phyloP scores from a whole-genome alignment of 768 basidiomycete genomes.

The Arthromyces matolae region DNA sequence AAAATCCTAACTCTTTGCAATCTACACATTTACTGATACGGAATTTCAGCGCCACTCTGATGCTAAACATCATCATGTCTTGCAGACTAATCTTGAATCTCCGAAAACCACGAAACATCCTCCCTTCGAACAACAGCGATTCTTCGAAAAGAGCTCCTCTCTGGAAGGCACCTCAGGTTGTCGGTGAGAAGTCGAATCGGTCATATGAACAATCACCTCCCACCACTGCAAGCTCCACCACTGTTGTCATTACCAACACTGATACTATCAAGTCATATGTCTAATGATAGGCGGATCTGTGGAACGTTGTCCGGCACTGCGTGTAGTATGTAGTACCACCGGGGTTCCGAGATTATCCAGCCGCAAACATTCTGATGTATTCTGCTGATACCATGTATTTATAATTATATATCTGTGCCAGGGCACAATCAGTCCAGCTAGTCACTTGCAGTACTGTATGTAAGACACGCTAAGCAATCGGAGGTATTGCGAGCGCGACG shows the following conservation, averaged over 20 bases:
- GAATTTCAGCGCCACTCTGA: constrained; percentile 17
- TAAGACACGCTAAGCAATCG: no score
- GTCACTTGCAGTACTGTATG: no score
- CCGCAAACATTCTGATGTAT: no score
- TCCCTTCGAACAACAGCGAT: neutral
- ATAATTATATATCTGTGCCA: no score
- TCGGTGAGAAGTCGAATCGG: neutral
- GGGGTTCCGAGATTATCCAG: no score
- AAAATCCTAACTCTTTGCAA: neutral
- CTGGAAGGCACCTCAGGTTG: constrained; percentile 7
- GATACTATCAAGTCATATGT: neutral
- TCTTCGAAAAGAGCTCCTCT: neutral
- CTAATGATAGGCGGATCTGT: neutral
- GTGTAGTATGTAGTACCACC: no score
- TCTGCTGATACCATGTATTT: no score
- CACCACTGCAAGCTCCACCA: neutral
- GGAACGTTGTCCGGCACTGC: neutral
- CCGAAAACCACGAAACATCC: constrained; percentile 9
- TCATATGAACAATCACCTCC: neutral
- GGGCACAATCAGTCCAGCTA: no score
- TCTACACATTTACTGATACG: neutral
- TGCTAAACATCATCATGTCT: constrained; percentile 23
- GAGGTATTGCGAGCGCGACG: no score
- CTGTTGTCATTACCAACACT: neutral
- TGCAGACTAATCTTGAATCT: constrained; percentile 24